phyloP scores from a whole-genome alignment of 1,284 basidiomycete species.

The Agaricales sp. region DNA sequence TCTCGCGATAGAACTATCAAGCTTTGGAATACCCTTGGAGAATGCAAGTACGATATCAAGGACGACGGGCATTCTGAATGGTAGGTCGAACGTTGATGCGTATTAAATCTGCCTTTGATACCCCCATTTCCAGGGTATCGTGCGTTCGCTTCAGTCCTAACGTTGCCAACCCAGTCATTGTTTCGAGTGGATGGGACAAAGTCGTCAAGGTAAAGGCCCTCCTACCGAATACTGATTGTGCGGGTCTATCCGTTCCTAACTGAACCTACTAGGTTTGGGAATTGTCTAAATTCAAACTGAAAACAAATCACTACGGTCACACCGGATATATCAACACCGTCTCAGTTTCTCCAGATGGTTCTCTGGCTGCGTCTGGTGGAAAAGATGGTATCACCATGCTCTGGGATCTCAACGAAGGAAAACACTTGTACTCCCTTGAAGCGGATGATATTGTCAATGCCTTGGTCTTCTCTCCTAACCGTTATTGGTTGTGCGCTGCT shows the following conservation, averaged over 20 bases:
- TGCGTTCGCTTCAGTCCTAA: constrained; percentile 99
- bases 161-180: constrained; percentile 95
- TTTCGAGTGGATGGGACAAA: constrained; percentile 99
- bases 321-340: constrained; percentile 99
- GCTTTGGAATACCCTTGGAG: constrained; percentile 99
- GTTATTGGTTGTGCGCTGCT: constrained; percentile 99
- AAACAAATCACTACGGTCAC: constrained; percentile 99
- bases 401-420: constrained; percentile 99
- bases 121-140: constrained; percentile 64
- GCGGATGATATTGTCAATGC: constrained; percentile 99
- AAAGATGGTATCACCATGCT: constrained; percentile 99
- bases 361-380: constrained; percentile 97
- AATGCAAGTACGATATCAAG: constrained; percentile 99
- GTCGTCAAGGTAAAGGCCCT: constrained; percentile 86
- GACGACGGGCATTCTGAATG: constrained; percentile 97
- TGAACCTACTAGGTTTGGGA: constrained; percentile 87
- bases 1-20: constrained; percentile 97
- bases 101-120: not conserved
- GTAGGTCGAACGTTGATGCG: constrained; percentile 30
- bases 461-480: constrained; percentile 98
- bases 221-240: constrained; percentile 1
- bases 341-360: constrained; percentile 98
- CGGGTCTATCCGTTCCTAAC: constrained; percentile 5
- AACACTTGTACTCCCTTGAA: constrained; percentile 99
- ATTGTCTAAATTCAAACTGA: constrained; percentile 99